These are phyloP conservation scores for Phytopythium vexans DNA, from an alignment of 352 stramenopile species.

Conservation along the genomic window DNA sequence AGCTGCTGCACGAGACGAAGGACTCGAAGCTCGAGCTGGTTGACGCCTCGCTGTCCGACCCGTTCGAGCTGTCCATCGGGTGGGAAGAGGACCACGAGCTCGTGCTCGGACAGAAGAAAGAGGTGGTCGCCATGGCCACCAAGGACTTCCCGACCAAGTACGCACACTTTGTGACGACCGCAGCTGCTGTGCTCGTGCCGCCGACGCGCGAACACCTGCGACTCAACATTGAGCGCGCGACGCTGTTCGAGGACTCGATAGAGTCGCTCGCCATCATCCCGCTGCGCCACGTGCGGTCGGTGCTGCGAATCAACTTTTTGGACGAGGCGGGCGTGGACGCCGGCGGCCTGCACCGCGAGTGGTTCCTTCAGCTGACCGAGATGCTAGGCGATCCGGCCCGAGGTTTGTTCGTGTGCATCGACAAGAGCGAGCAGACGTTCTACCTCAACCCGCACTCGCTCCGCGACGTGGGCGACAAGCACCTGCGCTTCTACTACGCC, in stretches of 20 bases:
- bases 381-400: constrained; percentile 18
- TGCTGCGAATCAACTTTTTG: constrained; percentile 30
- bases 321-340: constrained; percentile 40
- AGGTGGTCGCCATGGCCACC: constrained; percentile 10
- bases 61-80: not conserved
- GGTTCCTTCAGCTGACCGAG: constrained; percentile 30
- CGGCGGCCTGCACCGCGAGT: constrained; percentile 2
- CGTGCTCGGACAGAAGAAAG: not conserved
- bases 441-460: constrained; percentile 30
- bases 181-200: constrained; percentile 3
- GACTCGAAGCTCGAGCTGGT: not conserved
- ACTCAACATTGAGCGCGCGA: constrained; percentile 9
- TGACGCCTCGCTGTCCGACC: not conserved
- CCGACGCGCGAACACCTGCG: not conserved
- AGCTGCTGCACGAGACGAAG: not conserved
- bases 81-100: not conserved
- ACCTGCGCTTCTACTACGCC: constrained; percentile 25
- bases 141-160: constrained; percentile 32
- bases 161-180: constrained; percentile 22
- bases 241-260: constrained; percentile 15
- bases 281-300: constrained; percentile 7
- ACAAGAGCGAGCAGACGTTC: constrained; percentile 34
- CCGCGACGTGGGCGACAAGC: constrained; percentile 17
- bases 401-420: constrained; percentile 26
- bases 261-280: constrained; percentile 9